Evolutionary conservation across 139 green algal species (phyloP), one percentile per base, ranked within the genome.

Genomic region (Tetratostichococcus sp.): DNA sequence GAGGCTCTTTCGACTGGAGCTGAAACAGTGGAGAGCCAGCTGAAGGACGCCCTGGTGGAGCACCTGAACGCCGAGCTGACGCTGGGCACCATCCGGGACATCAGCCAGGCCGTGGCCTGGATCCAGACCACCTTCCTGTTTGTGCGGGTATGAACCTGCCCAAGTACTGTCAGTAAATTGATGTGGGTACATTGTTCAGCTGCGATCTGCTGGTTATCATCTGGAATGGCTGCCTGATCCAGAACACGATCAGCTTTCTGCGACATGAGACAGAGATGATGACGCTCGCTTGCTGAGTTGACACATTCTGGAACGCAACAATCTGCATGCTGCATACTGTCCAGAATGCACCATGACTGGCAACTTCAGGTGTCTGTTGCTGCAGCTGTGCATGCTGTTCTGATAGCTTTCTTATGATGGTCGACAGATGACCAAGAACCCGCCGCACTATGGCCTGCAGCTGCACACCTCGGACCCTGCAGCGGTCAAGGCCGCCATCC

Each of bases 81-180:
- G 32, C 78, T 93, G 71, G 66, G 78, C 26, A 96, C 90, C 1
- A 80, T 97, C 21, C 72, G 42, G 8, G 88, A 95, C 73, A 70
- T 95, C 2, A 67, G 74, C 2, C 35, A 74, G 2, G 90, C 89
- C 17, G 82, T 92, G 25, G 68, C 75, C 4, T 97, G 93, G 93
- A 83, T 97, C 1, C 84, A 87, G 58, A 89, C 78, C 43, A 97
- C 88, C 50, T 97, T 93, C 80, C 71, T 97, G 23, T 95, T 91
- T 76, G 74, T 94, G 26, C 76, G 91, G 30, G 84, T 93, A 23
- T 34, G 85, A n/a, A 42, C 34, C 14, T 8, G n/a, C n/a, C n/a
- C n/a, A n/a, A n/a, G n/a, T n/a, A n/a, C n/a, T n/a, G n/a, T n/a
- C n/a, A n/a, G n/a, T n/a, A n/a, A n/a, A n/a, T n/a, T n/a, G n/a